phyloP scores from a whole-genome alignment of 768 basidiomycete species.

The Podaxis pistillaris region DNA sequence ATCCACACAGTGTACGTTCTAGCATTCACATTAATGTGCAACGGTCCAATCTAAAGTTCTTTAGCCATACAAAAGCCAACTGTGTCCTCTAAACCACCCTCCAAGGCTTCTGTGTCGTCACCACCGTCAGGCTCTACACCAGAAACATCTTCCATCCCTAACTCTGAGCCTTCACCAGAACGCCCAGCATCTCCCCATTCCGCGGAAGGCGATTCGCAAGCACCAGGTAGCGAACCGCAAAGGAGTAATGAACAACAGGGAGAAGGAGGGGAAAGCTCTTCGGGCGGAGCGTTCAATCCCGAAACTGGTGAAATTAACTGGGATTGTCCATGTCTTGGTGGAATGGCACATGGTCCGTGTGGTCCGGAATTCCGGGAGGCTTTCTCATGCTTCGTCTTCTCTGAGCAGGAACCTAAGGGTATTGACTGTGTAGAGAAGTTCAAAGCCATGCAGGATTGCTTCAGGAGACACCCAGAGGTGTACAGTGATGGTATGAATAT shows the following conservation, averaged over 20 bases:
- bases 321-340: slow-evolving; percentile 98
- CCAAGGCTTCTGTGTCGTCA: slow-evolving; percentile 12
- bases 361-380: slow-evolving; percentile 91
- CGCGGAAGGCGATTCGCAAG: slow-evolving; percentile 6
- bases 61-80: slow-evolving; percentile 19
- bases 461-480: slow-evolving; percentile 93
- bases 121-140: slow-evolving; percentile 20
- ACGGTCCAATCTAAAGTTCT: neutral
- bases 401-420: slow-evolving; percentile 94
- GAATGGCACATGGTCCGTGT: slow-evolving; percentile 98
- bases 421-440: slow-evolving; percentile 98
- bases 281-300: slow-evolving; percentile 79
- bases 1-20: slow-evolving; percentile 5
- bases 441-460: slow-evolving; percentile 97
- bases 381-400: slow-evolving; percentile 95
- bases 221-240: neutral
- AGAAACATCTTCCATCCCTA: slow-evolving; percentile 14
- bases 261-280: slow-evolving; percentile 18
- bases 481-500: slow-evolving; percentile 81
- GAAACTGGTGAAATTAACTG: slow-evolving; percentile 99
- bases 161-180: slow-evolving; percentile 18
- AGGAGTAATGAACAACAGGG: slow-evolving; percentile 1
- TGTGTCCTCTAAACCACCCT: slow-evolving; percentile 7
- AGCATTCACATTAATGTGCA: neutral
- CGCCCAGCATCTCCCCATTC: slow-evolving; percentile 1